Base-by-base conservation (phyloP, 2,329 filamentous ascomycete genomes). In the Aspergillus clavatus region DNA sequence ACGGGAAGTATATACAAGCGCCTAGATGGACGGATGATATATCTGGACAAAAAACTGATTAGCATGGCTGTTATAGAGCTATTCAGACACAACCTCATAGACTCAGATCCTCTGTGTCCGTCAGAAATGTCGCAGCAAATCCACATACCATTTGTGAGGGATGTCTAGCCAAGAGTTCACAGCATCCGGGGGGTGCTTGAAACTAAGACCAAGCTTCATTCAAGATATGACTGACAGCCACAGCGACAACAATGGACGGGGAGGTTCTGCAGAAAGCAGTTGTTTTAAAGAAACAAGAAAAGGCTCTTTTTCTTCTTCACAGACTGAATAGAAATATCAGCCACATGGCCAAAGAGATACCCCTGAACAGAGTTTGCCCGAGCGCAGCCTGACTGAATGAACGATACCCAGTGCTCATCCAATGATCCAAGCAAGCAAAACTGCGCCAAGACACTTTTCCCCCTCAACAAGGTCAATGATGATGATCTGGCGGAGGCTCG, bases 381-480 rank as follows among this genome's bases (percentile, higher is more conserved):
- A 35, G 31, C 31, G 45, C 18, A 33, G 38, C 38, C 38, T 43
- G 46, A 42, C 41, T 46, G 45, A 39, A 40, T 43, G 42, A n/a
- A n/a, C n/a, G n/a, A 52, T 43, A 46, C 29, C 38, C 39, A 24
- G 42, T 38, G 37, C 19, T 19, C 14, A 46, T 48, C 41, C n/a
- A n/a, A n/a, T n/a, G n/a, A n/a, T n/a, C n/a, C n/a, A n/a, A n/a
- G n/a, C 46, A 46, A 47, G 40, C 43, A 43, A 54, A 48, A 48
- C 45, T 51, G 42, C 46, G 53, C 53, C 53, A 55, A 55, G 53
- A 49, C 47, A 40, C 51, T 10, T 46, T 56, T 52, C 43, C 52
- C 52, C 52, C 50, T 50, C 50, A 33, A 47, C 51, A 49, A 18
- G 45, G 49, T 48, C 39, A 41, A 49, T 47, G 48, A 52, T 51